A percentile compares a stretch with the other conserved stretches of the same genome.
Conservation (phyloP, 768 basidiomycete species). For the Lentinula detonsa region DNA sequence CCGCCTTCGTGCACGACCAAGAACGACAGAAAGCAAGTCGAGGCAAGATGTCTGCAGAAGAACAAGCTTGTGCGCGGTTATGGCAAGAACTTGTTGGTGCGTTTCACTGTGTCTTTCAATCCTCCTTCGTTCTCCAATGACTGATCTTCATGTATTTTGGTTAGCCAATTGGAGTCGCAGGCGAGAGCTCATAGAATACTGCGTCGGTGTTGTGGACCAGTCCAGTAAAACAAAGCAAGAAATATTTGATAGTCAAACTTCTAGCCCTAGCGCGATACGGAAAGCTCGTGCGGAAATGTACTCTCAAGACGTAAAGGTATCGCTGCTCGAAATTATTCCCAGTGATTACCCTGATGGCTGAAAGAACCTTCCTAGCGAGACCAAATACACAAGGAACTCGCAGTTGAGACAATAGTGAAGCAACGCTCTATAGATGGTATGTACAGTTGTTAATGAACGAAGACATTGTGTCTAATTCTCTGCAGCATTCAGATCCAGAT, state of each 20-base stretch:
- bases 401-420: conserved; percentile 47
- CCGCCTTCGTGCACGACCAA: conserved; percentile 68
- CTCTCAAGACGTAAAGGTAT: conserved; percentile 68
- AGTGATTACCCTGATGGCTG: not conserved
- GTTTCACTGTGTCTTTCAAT: conserved; percentile 10
- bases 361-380: conserved; percentile 30
- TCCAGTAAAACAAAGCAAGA: conserved; percentile 51
- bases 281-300: conserved; percentile 52
- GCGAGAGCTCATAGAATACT: conserved; percentile 70
- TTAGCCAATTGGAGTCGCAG: conserved; percentile 70
- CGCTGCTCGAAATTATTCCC: not conserved
- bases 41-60: conserved; percentile 49
- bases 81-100: conserved; percentile 78
- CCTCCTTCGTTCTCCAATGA: conserved; percentile 11
- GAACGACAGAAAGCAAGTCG: conserved; percentile 34
- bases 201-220: conserved; percentile 63
- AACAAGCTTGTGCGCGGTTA: conserved; percentile 67
- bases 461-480: conserved; percentile 5
- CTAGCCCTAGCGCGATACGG: conserved; percentile 35
- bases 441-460: conserved; percentile 13
- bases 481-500: conserved; percentile 72
- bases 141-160: conserved; percentile 1
- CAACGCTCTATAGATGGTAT: conserved; percentile 48
- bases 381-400: conserved; percentile 49
- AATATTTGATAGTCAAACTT: conserved; percentile 30